phyloP scores from a whole-genome alignment of 2,329 filamentous ascomycete species.

The Beauveria pseudobassiana region DNA sequence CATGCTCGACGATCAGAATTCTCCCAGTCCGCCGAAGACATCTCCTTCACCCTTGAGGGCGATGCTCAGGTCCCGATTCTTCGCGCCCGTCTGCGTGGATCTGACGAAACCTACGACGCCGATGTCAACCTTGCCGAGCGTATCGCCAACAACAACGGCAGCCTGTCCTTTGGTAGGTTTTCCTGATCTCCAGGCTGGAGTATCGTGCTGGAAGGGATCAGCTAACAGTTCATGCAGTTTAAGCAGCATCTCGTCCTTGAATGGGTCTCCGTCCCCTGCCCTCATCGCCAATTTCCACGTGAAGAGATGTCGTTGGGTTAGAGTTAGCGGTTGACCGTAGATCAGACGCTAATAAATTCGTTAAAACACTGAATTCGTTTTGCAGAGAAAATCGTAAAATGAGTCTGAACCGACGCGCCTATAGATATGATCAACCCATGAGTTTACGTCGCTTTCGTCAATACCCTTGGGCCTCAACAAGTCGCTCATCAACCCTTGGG shows the following conservation, averaged over 20 bases:
- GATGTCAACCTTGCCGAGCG: slow-evolving; percentile 51
- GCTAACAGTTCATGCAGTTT: too few relatives aligned
- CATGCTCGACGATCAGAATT: slow-evolving; percentile 28
- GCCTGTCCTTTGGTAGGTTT: slow-evolving; percentile 29
- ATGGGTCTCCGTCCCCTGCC: too few relatives aligned
- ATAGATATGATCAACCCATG: neutral
- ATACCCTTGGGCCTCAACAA: neutral
- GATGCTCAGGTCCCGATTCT: slow-evolving; percentile 43
- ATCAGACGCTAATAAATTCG: neutral
- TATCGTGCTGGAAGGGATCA: too few relatives aligned
- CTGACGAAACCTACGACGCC: slow-evolving; percentile 32
- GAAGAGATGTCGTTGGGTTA: too few relatives aligned
- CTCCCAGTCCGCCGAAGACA: slow-evolving; percentile 35
- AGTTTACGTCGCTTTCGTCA: neutral
- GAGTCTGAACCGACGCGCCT: neutral
- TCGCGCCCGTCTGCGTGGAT: slow-evolving; percentile 37
- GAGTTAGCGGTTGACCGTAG: too few relatives aligned
- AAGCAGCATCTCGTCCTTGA: too few relatives aligned
- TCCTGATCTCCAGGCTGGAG: too few relatives aligned
- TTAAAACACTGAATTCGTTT: neutral
- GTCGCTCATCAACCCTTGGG: neutral
- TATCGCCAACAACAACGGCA: slow-evolving; percentile 45
- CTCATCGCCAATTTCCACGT: too few relatives aligned
- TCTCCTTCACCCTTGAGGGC: slow-evolving; percentile 43
- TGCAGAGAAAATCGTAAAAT: too few relatives aligned